Evolutionary conservation across 176 grass and related monocot genomes (phyloP).

Genomic region (Lolium perenne): DNA sequence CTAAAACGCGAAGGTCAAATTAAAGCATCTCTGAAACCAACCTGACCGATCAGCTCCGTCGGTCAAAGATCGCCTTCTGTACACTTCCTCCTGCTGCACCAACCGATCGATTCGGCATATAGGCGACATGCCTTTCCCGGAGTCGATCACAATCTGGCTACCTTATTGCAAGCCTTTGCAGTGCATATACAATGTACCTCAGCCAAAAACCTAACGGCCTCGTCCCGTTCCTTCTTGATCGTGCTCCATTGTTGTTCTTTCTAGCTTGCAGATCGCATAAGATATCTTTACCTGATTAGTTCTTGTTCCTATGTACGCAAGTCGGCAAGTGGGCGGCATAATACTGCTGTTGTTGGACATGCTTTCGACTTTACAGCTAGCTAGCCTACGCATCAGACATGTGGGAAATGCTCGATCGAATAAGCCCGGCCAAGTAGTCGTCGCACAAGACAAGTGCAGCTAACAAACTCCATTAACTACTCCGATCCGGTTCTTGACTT

Average conservation of each 20-base stretch:
- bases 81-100: neutral
- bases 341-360: neutral
- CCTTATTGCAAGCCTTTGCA: neutral
- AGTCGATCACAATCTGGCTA: neutral
- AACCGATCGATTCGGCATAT: neutral
- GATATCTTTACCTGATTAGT: neutral
- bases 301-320: neutral
- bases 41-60: neutral
- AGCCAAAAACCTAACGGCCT: neutral
- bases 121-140: neutral
- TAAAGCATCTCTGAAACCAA: neutral
- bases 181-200: neutral
- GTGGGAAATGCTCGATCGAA: neutral
- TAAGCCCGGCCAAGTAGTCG: neutral
- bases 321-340: neutral
- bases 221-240: neutral
- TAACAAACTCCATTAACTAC: neutral
- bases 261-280: neutral
- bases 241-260: neutral
- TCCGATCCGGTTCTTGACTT: no score
- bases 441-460: neutral
- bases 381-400: neutral
- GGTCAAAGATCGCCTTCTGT: neutral
- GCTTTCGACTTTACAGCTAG: neutral
- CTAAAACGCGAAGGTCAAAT: slow-evolving; percentile 1